These are phyloP conservation scores for Melampsora medusae DNA, from an alignment of 1,284 basidiomycete genomes.

Conservation along the genomic window DNA sequence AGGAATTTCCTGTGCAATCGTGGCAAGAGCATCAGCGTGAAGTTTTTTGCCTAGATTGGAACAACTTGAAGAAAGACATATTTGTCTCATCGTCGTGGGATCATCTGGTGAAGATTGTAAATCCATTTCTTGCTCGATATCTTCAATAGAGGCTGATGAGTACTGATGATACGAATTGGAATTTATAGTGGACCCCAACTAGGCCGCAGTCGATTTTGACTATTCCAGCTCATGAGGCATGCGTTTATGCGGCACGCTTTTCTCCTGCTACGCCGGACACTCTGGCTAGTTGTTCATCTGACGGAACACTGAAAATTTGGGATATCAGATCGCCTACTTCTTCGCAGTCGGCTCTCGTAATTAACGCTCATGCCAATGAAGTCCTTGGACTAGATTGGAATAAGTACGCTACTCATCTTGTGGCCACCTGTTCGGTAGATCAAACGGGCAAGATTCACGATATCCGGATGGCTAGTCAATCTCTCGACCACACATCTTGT, in stretches of 20 bases:
- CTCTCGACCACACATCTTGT: slow-evolving; percentile 44
- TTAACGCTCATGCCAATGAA: slow-evolving; percentile 50
- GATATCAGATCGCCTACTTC: slow-evolving; percentile 32
- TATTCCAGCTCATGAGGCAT: slow-evolving; percentile 75
- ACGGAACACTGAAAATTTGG: slow-evolving; percentile 61
- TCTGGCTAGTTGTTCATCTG: slow-evolving; percentile 77
- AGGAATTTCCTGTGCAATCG: slow-evolving; percentile 81
- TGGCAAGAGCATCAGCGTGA: slow-evolving; percentile 94
- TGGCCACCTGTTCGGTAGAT: slow-evolving; percentile 80
- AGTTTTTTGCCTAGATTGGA: slow-evolving; percentile 95
- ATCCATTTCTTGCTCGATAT: neutral
- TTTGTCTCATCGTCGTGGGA: slow-evolving; percentile 84
- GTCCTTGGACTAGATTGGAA: slow-evolving; percentile 82
- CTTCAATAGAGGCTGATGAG: neutral
- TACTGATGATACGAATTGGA: neutral
- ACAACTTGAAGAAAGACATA: slow-evolving; percentile 83
- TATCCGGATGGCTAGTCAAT: slow-evolving; percentile 65
- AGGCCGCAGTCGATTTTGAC: slow-evolving; percentile 73
- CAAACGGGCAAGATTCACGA: slow-evolving; percentile 78
- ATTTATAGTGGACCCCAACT: slow-evolving; percentile 77
- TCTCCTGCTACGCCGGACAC: slow-evolving; percentile 83
- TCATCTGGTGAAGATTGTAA: slow-evolving; percentile 78
- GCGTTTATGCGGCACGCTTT: slow-evolving; percentile 84
- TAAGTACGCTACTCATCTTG: slow-evolving; percentile 75
- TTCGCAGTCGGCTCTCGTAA: slow-evolving; percentile 46